Base-by-base conservation (phyloP, 2,329 filamentous ascomycete genomes). In the Clonostachys rhizophaga region DNA sequence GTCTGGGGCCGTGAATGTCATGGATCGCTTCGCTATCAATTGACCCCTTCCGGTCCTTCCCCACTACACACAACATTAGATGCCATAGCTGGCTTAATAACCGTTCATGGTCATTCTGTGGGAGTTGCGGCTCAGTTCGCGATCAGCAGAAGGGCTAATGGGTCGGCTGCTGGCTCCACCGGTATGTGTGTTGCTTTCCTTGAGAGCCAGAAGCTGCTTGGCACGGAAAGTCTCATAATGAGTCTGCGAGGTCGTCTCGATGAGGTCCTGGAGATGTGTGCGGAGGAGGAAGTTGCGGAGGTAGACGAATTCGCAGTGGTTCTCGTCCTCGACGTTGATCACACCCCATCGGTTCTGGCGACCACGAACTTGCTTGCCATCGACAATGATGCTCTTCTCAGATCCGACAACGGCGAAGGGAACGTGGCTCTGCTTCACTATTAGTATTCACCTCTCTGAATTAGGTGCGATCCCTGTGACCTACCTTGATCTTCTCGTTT, bases 181-280 rank as follows among this genome's bases (percentile, higher is more conserved):
- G 58, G 84, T 75, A 55, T 90, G 88, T 58, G 90, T 89, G 65
- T 89, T 95, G 79, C 88, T 96, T 79, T 99, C 94, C 84, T 97
- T 99, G 67, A 99, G 81, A 49, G 94, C 94, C 65, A 99, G 76
- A 62, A 99, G 79, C 74, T 99, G 94, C 85, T 99, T 99, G 62
- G 94, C 91, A 72, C 94, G 91, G 91, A 99, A 99, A 50, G 91
- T 95, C 80, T 99, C 94, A 79, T 99, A 99, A 81, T 99, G 94
- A 72, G 96, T 99, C 78, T 99, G 94, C 58, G 91, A 96, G 43
- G 94, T 99, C 34, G 94, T 99, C 76, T 99, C 94, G 70, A 99
- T 96, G 57, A 99, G 83, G 64, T 99, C 94, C 79, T 99, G 94
- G 49, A 99, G 83, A 71, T 99, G 94, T 54, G 94, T 97, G 66